phyloP scores from a whole-genome alignment of 2,329 filamentous ascomycete genomes.

The Phoma sp. region DNA sequence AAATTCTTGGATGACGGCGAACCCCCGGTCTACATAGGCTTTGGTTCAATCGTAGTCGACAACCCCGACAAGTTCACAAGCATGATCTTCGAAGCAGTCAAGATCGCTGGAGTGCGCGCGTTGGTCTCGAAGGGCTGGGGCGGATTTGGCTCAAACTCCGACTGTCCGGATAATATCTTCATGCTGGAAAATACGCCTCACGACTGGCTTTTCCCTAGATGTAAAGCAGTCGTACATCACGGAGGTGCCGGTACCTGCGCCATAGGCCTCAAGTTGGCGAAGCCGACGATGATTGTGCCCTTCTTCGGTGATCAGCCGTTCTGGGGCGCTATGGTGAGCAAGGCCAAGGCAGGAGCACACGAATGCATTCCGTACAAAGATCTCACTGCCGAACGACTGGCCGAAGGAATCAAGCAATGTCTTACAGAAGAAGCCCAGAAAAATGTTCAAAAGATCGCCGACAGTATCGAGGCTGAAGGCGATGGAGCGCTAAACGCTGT shows the following conservation, averaged over 20 bases:
- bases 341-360: conserved; percentile 67
- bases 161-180: conserved; percentile 64
- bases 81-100: conserved; percentile 73
- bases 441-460: conserved; percentile 65
- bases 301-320: conserved; percentile 84
- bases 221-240: conserved; percentile 72
- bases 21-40: conserved; percentile 74
- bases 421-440: conserved; percentile 65
- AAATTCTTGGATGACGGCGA: conserved; percentile 50
- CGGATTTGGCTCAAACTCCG: conserved; percentile 64
- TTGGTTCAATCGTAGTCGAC: conserved; percentile 77
- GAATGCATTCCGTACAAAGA: conserved; percentile 71
- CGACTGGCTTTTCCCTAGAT: conserved; percentile 75
- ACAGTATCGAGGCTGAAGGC: conserved; percentile 65
- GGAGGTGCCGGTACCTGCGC: conserved; percentile 81
- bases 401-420: conserved; percentile 73
- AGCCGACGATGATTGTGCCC: conserved; percentile 76
- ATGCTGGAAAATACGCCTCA: conserved; percentile 77
- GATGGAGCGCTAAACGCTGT: conserved; percentile 75
- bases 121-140: conserved; percentile 80
- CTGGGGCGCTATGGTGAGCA: conserved; percentile 74
- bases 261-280: conserved; percentile 72
- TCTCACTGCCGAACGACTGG: conserved; percentile 67
- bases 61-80: conserved; percentile 71
- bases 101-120: conserved; percentile 69